Evolutionary conservation across 768 basidiomycete species (phyloP).

Genomic region (Rhodotorula babjevae): DNA sequence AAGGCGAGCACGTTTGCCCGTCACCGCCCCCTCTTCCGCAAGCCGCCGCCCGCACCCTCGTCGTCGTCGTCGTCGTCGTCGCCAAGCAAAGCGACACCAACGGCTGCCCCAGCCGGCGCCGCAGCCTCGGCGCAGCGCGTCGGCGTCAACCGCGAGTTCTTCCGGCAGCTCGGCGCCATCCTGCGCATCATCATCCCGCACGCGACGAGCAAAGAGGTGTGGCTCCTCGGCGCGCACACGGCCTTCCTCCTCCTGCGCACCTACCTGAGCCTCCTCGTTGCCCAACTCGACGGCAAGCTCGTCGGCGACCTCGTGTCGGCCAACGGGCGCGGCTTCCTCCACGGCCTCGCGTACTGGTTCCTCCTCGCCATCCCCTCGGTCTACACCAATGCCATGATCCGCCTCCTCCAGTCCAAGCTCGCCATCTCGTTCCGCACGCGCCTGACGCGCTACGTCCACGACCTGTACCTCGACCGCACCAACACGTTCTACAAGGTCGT

Average conservation of each 20-base stretch:
- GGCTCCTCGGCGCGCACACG: constrained; percentile 71
- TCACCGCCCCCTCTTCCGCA: constrained; percentile 37
- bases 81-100: background rate
- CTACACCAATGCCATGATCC: constrained; percentile 90
- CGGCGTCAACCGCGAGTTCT: constrained; percentile 43
- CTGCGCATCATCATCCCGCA: constrained; percentile 40
- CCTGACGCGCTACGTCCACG: constrained; percentile 82
- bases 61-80: background rate
- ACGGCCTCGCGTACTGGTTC: constrained; percentile 82
- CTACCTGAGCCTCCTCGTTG: constrained; percentile 79
- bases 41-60: background rate
- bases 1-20: constrained; percentile 36
- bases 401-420: constrained; percentile 79
- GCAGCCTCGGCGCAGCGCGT: constrained; percentile 11
- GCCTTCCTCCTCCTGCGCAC: constrained; percentile 80
- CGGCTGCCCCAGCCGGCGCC: background rate
- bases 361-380: constrained; percentile 83
- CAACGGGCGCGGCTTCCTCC: constrained; percentile 73
- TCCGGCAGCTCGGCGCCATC: constrained; percentile 40
- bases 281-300: constrained; percentile 79
- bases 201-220: constrained; percentile 57
- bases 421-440: constrained; percentile 76
- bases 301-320: constrained; percentile 84
- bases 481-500: constrained; percentile 49
- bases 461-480: constrained; percentile 71